These are phyloP conservation scores for Chaetomium olivaceum DNA, from an alignment of 2,329 filamentous ascomycete species.

Conservation along the genomic window DNA sequence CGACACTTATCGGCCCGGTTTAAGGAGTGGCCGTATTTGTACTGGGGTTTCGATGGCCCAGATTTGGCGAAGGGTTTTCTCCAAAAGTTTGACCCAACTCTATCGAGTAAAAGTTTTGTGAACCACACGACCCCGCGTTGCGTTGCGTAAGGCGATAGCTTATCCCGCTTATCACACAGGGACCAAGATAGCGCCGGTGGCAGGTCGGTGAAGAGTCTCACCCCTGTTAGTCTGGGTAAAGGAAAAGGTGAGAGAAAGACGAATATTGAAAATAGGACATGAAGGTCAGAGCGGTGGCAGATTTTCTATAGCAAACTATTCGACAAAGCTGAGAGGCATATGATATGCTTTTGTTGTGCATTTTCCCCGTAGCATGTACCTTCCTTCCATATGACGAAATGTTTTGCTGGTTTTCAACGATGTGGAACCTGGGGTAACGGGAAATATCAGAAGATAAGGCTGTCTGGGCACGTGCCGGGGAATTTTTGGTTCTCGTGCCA, in stretches of 20 bases:
- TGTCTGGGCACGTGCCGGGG: too few species aligned
- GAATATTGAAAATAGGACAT: too few species aligned
- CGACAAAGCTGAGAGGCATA: too few species aligned
- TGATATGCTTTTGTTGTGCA: too few species aligned
- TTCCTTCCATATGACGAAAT: not conserved
- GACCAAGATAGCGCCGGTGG: not conserved
- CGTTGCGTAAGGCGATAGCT: slow-evolving; percentile 28
- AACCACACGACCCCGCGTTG: not conserved
- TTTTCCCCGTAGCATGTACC: too few species aligned
- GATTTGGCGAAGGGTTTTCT: not conserved
- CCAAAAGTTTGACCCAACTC: slow-evolving; percentile 44
- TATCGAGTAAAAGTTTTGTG: slow-evolving; percentile 44
- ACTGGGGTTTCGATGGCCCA: not conserved
- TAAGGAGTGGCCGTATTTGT: too few species aligned
- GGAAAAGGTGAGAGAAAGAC: not conserved
- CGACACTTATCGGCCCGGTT: too few species aligned
- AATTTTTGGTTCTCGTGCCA: not conserved
- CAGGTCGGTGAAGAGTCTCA: not conserved
- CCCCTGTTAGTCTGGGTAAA: not conserved
- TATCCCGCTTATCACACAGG: slow-evolving; percentile 17
- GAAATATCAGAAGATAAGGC: not conserved
- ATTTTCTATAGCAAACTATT: too few species aligned
- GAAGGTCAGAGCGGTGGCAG: too few species aligned
- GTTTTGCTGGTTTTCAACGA: too few species aligned
- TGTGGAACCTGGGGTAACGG: not conserved